Evolutionary conservation across 345 rosid species (phyloP), one percentile per base, ranked within the genome.

Genomic region (Aquilaria sinensis): DNA sequence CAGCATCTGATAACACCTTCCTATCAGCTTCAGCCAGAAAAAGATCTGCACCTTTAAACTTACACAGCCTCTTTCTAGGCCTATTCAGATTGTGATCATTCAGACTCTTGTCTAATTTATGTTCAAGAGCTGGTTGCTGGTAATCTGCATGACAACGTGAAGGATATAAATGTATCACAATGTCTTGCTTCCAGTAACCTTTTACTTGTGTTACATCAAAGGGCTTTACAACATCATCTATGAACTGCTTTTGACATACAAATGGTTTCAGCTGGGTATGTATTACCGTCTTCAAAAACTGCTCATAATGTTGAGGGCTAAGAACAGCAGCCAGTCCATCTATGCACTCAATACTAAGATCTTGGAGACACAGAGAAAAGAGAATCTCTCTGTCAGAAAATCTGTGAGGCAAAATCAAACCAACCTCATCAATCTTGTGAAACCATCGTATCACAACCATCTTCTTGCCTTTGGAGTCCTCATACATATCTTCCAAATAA

Each of bases 371-470:
- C 69, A 71, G 84, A 80, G 97, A 86, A 77, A 77, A 86, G 82
- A 80, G 84, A 78, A 91, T 78, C 89, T 91, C 97, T 75, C 85
- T 76, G 77, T 81, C 89, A 77, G 68, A 81, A 74, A 55, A 76
- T 71, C 72, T 82, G 72, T 67, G 71, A 67, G 94, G 72, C 66
- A 77, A 79, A 77, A 60, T 74, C 77, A 65, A 61, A 81, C 81
- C 97, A 82, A 90, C 88, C 85, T 90, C 97, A 64, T 87, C 94
- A 78, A 82, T 82, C 76, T 80, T 83, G 84, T 91, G 97, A 88
- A 86, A 86, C 97, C 97, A 91, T 60, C 82, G 91, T 74, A 88
- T 88, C 76, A 71, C 74, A 53, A 80, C 96, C 96, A 83, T 85
- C 75, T 80, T 86, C 70, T 60, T 80, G 77, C 84, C 86, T 67